Percentiles rank a stretch among this genome's conserved stretches.
These are phyloP conservation scores for Suillus subaureus DNA, from an alignment of 768 basidiomycete species.

Conservation along the genomic window DNA sequence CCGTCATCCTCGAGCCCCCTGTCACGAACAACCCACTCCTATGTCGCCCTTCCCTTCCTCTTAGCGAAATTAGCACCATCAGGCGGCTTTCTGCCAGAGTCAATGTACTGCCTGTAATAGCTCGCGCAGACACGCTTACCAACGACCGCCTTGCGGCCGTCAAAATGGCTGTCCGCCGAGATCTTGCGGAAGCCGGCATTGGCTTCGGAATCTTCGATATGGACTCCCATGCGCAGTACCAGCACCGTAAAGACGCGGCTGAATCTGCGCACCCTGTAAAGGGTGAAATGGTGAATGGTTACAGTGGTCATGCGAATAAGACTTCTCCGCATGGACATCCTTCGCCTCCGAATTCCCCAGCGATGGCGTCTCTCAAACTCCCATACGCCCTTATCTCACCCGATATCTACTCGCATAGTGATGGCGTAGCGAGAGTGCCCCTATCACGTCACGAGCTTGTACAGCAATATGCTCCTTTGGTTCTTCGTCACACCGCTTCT, in stretches of 20 bases:
- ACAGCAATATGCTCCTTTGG: conserved; percentile 70
- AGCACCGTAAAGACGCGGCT: conserved; percentile 45
- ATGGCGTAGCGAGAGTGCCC: conserved; percentile 63
- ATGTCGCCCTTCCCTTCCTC: conserved; percentile 67
- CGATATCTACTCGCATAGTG: conserved; percentile 82
- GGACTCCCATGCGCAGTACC: conserved; percentile 56
- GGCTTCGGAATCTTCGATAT: conserved; percentile 90
- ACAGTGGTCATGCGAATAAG: conserved; percentile 52
- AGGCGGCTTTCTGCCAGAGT: conserved; percentile 78
- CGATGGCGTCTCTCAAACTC: conserved; percentile 60
- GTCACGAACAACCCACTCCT: conserved; percentile 72
- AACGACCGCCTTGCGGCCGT: conserved; percentile 80
- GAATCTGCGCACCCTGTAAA: conserved; percentile 45
- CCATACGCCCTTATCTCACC: conserved; percentile 88
- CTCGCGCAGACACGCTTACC: conserved; percentile 78
- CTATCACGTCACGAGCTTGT: conserved; percentile 72
- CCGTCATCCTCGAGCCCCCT: conserved; percentile 80
- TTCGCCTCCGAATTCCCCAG: conserved; percentile 72
- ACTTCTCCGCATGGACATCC: conserved; percentile 49
- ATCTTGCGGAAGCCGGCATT: conserved; percentile 83
- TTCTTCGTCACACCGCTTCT: conserved; percentile 40
- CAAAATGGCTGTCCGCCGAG: conserved; percentile 77
- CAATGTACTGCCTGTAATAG: conserved; percentile 86
- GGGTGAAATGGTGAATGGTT: conserved; percentile 56
- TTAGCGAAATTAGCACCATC: conserved; percentile 74